Conservation (phyloP, 2,329 filamentous ascomycete genomes). For the Phaeomoniella chlamydospora region DNA sequence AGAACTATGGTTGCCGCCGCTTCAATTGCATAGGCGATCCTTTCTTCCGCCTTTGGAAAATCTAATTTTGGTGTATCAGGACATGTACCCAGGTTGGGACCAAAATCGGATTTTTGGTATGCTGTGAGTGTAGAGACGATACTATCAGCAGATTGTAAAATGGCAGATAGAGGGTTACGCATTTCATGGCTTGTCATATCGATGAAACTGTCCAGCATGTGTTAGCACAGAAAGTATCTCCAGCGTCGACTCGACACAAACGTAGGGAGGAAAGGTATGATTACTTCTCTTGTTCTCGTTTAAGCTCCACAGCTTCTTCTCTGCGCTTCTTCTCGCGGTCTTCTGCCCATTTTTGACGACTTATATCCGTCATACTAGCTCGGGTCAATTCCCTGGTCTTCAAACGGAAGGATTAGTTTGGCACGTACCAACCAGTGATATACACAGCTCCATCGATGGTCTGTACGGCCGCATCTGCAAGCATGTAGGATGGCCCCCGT, state of each 20-base stretch:
- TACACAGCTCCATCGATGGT: conserved; percentile 4
- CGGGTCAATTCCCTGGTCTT: conserved; percentile 25
- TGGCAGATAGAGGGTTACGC: conserved; percentile 42
- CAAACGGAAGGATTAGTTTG: too few species aligned
- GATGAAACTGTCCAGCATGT: conserved; percentile 38
- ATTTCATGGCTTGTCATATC: conserved; percentile 51
- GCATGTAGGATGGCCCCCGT: conserved; percentile 38
- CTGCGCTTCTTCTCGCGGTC: conserved; percentile 63
- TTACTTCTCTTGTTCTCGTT: conserved; percentile 61
- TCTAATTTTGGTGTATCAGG: not conserved
- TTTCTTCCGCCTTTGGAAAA: conserved; percentile 5
- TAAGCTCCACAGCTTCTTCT: conserved; percentile 68
- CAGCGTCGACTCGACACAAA: not conserved
- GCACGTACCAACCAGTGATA: not conserved
- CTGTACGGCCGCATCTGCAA: conserved; percentile 33
- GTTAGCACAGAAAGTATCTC: not conserved
- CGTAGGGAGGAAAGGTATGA: too few species aligned
- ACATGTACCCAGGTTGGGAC: not conserved
- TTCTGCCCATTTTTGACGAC: conserved; percentile 72
- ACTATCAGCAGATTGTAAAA: conserved; percentile 43
- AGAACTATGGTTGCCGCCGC: conserved; percentile 64
- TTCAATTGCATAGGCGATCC: conserved; percentile 47
- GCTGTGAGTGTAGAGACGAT: conserved; percentile 32
- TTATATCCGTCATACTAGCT: conserved; percentile 62
- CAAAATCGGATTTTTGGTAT: not conserved